Evolutionary conservation across 257 asterid species (phyloP), one percentile per base, ranked within the genome.

Genomic region (Solanum sitiens): DNA sequence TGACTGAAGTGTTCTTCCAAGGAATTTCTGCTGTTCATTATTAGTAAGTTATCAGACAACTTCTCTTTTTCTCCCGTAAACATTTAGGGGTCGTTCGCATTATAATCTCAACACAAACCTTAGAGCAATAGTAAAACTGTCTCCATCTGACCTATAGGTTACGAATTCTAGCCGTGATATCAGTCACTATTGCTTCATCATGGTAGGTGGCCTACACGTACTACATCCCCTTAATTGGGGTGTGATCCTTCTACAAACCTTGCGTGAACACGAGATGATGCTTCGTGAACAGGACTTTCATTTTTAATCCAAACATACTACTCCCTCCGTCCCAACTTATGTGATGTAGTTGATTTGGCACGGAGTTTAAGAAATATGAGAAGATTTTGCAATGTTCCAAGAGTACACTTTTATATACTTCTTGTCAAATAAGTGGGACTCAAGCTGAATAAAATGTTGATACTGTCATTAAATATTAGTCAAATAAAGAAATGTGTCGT

Each of bases 1-100:
- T 88, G 87, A 92, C 94, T 21, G 30, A 35, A 10, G 98, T 95
- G 32, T 93, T 95, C 70, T 95, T 91, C 84, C 98, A 94, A 71
- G 98, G 98, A 85, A 91, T 95, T 40, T 95, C 99, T 35, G 85
- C 95, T 0, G 87, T 87, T 11, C 99, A 95, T 88, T 91, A 90
- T 86, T 86, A 42, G 98, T 95, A 93, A 93, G 93, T 59, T 77
- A 4, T 83, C 13, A 8, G n/a, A 47, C 27, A 80, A 15, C 14
- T 79, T 79, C 13, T 44, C 63, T 8, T 80, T 50, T 30, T 53
- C 68, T 50, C 25, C 11, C 1, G 0, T 21, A 37, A 37, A 11
- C 30, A 21, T 37, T 74, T 37, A 37, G 82, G 50, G 5, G 18
- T 20, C 18, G 10, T 53, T 53, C 23, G 9, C 63, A 53, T 0